Evolutionary conservation across 2,329 filamentous ascomycete genomes (phyloP).

Genomic region (Epicoccum nigrum): DNA sequence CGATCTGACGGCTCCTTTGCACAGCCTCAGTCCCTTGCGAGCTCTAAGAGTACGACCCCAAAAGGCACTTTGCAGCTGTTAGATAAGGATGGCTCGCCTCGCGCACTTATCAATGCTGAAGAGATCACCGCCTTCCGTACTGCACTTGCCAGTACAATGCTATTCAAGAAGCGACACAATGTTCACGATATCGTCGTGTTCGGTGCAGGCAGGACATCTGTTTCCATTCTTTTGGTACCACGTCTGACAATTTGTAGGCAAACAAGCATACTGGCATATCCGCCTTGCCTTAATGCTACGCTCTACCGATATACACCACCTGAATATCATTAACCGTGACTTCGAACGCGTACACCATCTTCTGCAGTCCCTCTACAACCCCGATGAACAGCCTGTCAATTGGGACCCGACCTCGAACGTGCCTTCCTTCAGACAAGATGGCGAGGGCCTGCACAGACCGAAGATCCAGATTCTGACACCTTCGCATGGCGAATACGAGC

Average conservation of each 20-base stretch:
- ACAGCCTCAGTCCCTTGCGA: constrained; percentile 26
- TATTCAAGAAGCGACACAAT: constrained; percentile 67
- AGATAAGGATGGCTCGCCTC: constrained; percentile 62
- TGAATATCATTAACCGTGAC: constrained; percentile 82
- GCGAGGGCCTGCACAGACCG: constrained; percentile 33
- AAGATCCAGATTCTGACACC: constrained; percentile 75
- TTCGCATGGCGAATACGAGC: constrained; percentile 70
- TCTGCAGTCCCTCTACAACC: constrained; percentile 61
- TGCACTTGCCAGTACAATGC: constrained; percentile 66
- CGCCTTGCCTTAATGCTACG: constrained; percentile 79
- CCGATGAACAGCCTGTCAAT: constrained; percentile 41
- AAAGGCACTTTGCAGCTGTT: constrained; percentile 66
- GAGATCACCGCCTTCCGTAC: constrained; percentile 74
- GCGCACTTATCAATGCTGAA: constrained; percentile 69
- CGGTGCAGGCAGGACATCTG: constrained; percentile 65
- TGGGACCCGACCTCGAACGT: constrained; percentile 22
- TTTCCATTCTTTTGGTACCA: too few species aligned
- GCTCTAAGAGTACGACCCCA: constrained; percentile 52
- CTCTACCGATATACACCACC: constrained; percentile 70
- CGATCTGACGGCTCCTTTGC: constrained; percentile 30
- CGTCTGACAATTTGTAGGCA: constrained; percentile 32
- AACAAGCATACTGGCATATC: constrained; percentile 94
- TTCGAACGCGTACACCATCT: constrained; percentile 65
- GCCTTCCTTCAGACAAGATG: constrained; percentile 22
- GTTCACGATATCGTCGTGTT: constrained; percentile 83